These are phyloP conservation scores for Immersiporthe knoxdaviesiana DNA, from an alignment of 2,329 filamentous ascomycete species.

Conservation along the genomic window DNA sequence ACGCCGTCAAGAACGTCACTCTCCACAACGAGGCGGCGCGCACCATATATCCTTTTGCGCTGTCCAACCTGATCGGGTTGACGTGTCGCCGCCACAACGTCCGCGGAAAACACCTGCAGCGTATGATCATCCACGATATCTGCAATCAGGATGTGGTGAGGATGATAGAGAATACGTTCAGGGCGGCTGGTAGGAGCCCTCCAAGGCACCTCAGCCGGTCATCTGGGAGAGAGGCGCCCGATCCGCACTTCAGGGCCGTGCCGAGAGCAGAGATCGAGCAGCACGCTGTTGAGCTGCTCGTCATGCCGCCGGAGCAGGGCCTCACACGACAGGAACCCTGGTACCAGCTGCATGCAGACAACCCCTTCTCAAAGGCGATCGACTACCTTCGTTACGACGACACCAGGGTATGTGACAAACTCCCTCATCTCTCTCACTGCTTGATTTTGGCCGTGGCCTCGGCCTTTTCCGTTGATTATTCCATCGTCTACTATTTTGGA, in stretches of 20 bases:
- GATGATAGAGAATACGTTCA: background rate
- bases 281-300: background rate
- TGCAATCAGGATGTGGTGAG: background rate
- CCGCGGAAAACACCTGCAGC: background rate
- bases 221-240: background rate
- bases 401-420: background rate
- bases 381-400: background rate
- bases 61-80: conserved; percentile 11
- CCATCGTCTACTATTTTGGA: background rate
- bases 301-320: background rate
- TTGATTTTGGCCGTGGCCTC: background rate
- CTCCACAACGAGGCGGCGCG: background rate
- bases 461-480: background rate
- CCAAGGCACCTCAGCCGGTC: background rate
- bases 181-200: background rate
- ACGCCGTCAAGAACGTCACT: background rate
- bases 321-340: background rate
- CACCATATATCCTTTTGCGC: background rate
- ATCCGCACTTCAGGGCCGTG: no score
- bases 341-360: background rate
- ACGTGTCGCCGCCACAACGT: conserved; percentile 1
- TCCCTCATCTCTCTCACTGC: background rate
- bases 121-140: conserved; percentile 4
- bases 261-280: background rate
- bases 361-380: background rate